Evolutionary conservation across 495 filamentous ascomycete genomes (phyloP), one percentile per base, ranked within the genome.

Genomic region (Annulohypoxylon bovei): DNA sequence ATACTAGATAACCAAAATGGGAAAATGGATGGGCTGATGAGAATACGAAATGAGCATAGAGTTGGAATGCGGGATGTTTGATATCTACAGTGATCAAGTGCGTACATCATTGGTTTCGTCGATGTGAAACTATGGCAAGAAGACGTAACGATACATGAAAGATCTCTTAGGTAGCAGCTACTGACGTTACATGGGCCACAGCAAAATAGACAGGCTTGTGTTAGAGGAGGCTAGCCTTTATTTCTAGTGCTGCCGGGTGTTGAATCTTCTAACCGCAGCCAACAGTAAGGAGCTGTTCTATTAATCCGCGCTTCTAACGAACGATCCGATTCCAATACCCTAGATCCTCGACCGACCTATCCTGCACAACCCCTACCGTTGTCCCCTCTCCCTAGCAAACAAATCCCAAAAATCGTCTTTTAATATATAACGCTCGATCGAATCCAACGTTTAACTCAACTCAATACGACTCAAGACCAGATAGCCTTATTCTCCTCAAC

Each of bases 401-500:
- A 5, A 35, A 1, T 20, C 5, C 4, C 0, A 20, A n/a, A 42
- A 7, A 50, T 18, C 22, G 25, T 6, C 20, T 25, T 25, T 18
- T 18, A 23, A 27, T 11, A 12, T 27, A 1, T 25, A 49, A 11
- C 46, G 25, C 3, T 9, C 12, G 5, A 25, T n/a, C 12, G 11
- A n/a, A n/a, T 28, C n/a, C 5, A 18, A 16, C n/a, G 6, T 22
- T 35, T 12, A 35, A 1, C 46, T n/a, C 1, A 50, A 9, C 47
- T 6, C 6, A 20, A 30, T 28, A 3, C 8, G 11, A 3, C 27
- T 37, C 20, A 57, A 44, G 33, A 20, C 80, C 78, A 83, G 0
- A 73, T 72, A 0, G 55, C 62, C 73, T 76, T 79, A 18, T 75
- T 71, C 23, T 72, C 71, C 73, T 79, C 60, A 5, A 78, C 79